These are phyloP conservation scores for Alternaria rosae DNA, from an alignment of 2,329 filamentous ascomycete species.

Conservation along the genomic window DNA sequence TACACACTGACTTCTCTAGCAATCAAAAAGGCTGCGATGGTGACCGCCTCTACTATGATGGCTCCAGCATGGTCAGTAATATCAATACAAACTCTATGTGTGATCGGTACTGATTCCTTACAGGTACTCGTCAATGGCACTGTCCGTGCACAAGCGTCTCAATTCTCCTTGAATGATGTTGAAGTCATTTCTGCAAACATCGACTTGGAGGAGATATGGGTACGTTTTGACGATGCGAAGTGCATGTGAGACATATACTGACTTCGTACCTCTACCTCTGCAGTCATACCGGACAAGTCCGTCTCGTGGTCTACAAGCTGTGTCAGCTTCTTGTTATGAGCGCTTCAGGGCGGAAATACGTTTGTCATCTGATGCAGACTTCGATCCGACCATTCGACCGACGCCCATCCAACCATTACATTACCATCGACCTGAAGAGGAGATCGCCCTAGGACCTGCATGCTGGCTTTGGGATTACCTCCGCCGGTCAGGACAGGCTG, in stretches of 20 bases:
- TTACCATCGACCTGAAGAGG: slow-evolving; percentile 63
- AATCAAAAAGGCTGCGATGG: slow-evolving; percentile 64
- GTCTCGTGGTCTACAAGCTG: slow-evolving; percentile 66
- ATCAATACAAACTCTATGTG: no score
- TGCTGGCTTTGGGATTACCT: slow-evolving; percentile 74
- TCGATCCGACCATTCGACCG: slow-evolving; percentile 56
- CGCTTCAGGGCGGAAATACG: slow-evolving; percentile 55
- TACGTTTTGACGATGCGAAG: no score
- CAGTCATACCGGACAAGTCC: slow-evolving; percentile 63
- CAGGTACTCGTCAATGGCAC: slow-evolving; percentile 62
- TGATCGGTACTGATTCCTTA: no score
- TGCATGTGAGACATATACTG: no score
- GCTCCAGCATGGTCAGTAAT: slow-evolving; percentile 64
- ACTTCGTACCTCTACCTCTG: no score
- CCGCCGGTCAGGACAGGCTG: slow-evolving; percentile 59
- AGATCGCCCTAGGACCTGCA: slow-evolving; percentile 68
- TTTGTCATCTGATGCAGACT: slow-evolving; percentile 53
- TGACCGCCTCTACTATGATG: slow-evolving; percentile 48
- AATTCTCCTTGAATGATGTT: slow-evolving; percentile 66
- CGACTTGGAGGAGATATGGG: slow-evolving; percentile 73
- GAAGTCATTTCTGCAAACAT: slow-evolving; percentile 64
- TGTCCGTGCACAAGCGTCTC: slow-evolving; percentile 69
- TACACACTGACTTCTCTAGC: slow-evolving; percentile 52
- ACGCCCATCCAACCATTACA: slow-evolving; percentile 49
- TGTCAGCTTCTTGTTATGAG: slow-evolving; percentile 57